Evolutionary conservation across 2,329 filamentous ascomycete species (phyloP).

Genomic region (Cordyceps cicadae): DNA sequence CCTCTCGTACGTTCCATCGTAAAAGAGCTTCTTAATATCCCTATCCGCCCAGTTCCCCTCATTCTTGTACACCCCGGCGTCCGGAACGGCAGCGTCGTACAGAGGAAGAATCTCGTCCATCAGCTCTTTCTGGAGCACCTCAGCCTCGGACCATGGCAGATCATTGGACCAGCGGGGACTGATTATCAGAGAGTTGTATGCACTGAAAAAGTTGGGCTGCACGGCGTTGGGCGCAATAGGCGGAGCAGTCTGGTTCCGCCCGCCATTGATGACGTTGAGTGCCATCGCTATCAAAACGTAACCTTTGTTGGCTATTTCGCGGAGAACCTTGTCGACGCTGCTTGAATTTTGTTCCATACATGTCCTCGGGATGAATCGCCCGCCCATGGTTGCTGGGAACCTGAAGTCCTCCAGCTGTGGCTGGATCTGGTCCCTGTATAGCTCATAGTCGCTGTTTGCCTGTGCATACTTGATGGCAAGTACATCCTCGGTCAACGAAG

Average conservation of each 20-base stretch:
- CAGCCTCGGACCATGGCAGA: not conserved
- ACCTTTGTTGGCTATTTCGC: not conserved
- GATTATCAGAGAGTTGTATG: not conserved
- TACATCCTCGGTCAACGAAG: not conserved
- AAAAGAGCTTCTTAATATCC: not conserved
- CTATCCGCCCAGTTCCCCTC: not conserved
- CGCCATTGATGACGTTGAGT: not conserved
- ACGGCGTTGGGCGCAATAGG: not conserved
- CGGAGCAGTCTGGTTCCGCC: not conserved
- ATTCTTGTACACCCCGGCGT: not conserved
- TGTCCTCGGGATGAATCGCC: not conserved
- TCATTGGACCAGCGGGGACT: not conserved
- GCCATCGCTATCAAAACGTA: not conserved
- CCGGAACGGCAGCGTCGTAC: not conserved
- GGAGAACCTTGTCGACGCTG: not conserved
- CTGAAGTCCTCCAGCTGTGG: not conserved
- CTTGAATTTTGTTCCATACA: not conserved
- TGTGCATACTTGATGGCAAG: not conserved
- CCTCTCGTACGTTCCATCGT: not conserved
- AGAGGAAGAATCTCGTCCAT: not conserved
- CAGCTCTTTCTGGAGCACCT: not conserved
- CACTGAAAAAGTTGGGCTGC: not conserved
- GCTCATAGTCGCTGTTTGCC: not conserved
- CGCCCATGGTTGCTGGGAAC: not conserved
- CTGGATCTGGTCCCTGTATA: not conserved